phyloP scores from a whole-genome alignment of 352 stramenopile genomes.

The Thraustochytrium striatum region DNA sequence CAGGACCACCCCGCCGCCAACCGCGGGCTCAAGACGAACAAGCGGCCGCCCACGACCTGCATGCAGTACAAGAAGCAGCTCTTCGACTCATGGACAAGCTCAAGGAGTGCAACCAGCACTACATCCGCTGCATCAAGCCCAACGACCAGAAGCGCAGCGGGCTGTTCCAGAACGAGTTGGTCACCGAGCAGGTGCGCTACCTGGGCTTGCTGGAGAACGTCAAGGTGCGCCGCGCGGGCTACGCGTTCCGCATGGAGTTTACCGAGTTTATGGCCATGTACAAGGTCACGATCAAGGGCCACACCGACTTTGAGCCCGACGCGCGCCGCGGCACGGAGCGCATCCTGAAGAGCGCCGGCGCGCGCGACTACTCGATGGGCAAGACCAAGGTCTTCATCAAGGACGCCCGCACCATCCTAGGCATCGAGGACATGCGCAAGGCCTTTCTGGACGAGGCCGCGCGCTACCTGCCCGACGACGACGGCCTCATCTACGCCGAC shows the following conservation, averaged over 20 bases:
- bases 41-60: constrained; percentile 52
- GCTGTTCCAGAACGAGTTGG: constrained; percentile 79
- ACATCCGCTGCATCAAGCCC: constrained; percentile 96
- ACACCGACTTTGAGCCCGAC: neutral
- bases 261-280: constrained; percentile 54
- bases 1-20: constrained; percentile 45
- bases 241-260: constrained; percentile 92
- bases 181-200: constrained; percentile 93
- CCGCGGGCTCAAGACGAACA: constrained; percentile 33
- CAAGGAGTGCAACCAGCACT: constrained; percentile 87
- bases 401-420: constrained; percentile 75
- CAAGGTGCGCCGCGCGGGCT: constrained; percentile 92
- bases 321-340: neutral
- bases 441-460: constrained; percentile 20
- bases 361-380: constrained; percentile 58
- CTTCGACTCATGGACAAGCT: constrained; percentile 85
- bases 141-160: constrained; percentile 91
- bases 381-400: constrained; percentile 83
- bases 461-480: constrained; percentile 26
- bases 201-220: constrained; percentile 97
- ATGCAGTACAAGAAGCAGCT: constrained; percentile 87
- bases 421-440: constrained; percentile 61
- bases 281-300: constrained; percentile 46
- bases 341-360: constrained; percentile 25
- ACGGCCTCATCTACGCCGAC: constrained; percentile 43